A percentile compares a stretch with the other conserved stretches of the same genome.
Evolutionary conservation across 345 rosid species (phyloP).

Genomic region (Pseudoturritis turrita): DNA sequence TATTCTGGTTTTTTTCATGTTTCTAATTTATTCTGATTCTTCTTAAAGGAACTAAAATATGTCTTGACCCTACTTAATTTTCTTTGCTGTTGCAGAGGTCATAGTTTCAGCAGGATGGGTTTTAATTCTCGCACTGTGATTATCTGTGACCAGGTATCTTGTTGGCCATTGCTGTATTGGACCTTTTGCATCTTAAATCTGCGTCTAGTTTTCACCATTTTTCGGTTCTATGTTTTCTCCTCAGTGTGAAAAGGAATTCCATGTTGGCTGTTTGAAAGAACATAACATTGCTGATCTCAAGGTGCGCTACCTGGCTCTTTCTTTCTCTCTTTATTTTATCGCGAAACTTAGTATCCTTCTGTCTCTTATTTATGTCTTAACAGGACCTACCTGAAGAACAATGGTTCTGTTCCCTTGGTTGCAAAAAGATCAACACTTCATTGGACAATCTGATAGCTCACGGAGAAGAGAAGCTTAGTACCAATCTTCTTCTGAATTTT

Average conservation of each 20-base stretch:
- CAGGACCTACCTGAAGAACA: conserved; percentile 88
- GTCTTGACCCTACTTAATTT: conserved; percentile 9
- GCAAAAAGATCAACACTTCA: conserved; percentile 48
- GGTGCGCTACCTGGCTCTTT: conserved; percentile 41
- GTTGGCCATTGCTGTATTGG: neutral
- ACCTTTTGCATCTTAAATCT: neutral
- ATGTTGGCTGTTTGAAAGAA: conserved; percentile 89
- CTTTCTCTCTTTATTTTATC: neutral
- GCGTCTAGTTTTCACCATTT: conserved; percentile 7
- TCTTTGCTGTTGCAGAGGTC: conserved; percentile 49
- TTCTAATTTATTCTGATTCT: neutral
- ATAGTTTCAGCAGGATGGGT: conserved; percentile 56
- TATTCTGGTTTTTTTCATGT: neutral
- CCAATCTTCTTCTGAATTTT: conserved; percentile 42
- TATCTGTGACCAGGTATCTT: conserved; percentile 83
- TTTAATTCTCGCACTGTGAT: conserved; percentile 88
- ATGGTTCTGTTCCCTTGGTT: conserved; percentile 76
- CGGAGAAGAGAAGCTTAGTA: conserved; percentile 79
- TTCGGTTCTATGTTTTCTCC: neutral
- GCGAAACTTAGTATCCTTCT: neutral
- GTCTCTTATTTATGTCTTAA: conserved; percentile 5
- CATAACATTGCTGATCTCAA: conserved; percentile 69
- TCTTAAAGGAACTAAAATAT: neutral
- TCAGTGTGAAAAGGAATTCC: conserved; percentile 94
- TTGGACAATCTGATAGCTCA: conserved; percentile 46